Evolutionary conservation across 345 rosid genomes (phyloP).

Genomic region (Triadica sebifera): DNA sequence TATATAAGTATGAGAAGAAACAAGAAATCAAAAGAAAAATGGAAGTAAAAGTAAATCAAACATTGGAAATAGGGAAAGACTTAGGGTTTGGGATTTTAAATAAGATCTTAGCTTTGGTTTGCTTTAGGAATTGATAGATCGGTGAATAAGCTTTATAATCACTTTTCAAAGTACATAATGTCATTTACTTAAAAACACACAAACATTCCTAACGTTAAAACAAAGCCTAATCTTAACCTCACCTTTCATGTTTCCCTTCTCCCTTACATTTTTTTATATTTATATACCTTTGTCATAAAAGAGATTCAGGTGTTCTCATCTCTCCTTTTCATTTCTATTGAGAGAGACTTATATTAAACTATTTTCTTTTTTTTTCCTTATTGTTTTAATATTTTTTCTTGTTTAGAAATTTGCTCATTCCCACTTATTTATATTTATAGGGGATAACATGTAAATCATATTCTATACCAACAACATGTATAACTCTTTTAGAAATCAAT

Average conservation of each 20-base stretch:
- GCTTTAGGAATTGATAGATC: conserved; percentile 38
- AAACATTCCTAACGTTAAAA: conserved; percentile 30
- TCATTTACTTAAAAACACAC: background rate
- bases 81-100: conserved; percentile 34
- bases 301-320: conserved; percentile 14
- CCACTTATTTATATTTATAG: no score
- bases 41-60: conserved; percentile 29
- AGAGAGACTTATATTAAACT: no score
- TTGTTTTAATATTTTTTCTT: no score
- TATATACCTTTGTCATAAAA: conserved; percentile 1
- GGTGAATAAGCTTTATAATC: conserved; percentile 42
- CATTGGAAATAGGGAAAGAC: conserved; percentile 62
- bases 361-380: no score
- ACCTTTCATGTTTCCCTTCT: conserved; percentile 26
- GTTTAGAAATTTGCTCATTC: no score
- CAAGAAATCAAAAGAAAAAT: conserved; percentile 21
- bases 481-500: no score
- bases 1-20: background rate
- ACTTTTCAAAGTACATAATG: conserved; percentile 31
- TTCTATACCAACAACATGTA: no score
- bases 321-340: no score
- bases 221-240: conserved; percentile 13
- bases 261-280: background rate
- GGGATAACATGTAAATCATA: no score
- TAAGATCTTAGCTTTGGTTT: conserved; percentile 11